phyloP scores from a whole-genome alignment of 192 early-diverging fungal genomes.

The Chytriomyces confervae region DNA sequence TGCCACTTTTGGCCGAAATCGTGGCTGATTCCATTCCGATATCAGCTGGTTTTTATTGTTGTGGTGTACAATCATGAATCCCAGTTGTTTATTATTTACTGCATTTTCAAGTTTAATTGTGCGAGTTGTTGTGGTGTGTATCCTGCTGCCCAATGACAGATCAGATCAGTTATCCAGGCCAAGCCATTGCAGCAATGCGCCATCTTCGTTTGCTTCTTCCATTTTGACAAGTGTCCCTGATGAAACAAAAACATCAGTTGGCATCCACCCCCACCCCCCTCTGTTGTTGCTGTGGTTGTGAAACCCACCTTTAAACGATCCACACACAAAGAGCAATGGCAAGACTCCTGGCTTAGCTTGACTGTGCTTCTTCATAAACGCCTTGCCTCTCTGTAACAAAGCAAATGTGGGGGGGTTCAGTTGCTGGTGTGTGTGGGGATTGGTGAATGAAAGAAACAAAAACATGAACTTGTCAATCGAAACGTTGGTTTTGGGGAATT shows the following conservation, averaged over 20 bases:
- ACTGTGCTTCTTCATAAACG: conserved; percentile 19
- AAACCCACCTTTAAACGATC: conserved; percentile 15
- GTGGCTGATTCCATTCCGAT: no score
- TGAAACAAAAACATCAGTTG: no score
- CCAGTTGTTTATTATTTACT: no score
- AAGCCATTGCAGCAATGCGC: not conserved
- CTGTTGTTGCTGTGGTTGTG: not conserved
- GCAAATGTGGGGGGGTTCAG: not conserved
- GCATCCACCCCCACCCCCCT: no score
- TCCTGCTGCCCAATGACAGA: no score
- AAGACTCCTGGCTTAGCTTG: conserved; percentile 14
- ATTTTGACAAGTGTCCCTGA: conserved; percentile 20
- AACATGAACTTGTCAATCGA: conserved; percentile 9
- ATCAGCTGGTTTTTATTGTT: no score
- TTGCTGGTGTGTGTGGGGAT: no score
- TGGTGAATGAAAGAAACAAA: not conserved
- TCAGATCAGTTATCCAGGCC: no score
- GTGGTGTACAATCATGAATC: no score
- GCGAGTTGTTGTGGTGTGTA: no score
- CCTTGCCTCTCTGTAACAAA: conserved; percentile 15
- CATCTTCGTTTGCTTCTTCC: conserved; percentile 33
- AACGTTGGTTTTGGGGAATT: conserved; percentile 22
- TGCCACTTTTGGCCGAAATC: no score
- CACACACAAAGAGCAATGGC: conserved; percentile 21
- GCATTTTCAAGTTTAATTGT: no score